Evolutionary conservation across 495 filamentous ascomycete genomes (phyloP), one percentile per base, ranked within the genome.

Genomic region (Aspergillus wentii): DNA sequence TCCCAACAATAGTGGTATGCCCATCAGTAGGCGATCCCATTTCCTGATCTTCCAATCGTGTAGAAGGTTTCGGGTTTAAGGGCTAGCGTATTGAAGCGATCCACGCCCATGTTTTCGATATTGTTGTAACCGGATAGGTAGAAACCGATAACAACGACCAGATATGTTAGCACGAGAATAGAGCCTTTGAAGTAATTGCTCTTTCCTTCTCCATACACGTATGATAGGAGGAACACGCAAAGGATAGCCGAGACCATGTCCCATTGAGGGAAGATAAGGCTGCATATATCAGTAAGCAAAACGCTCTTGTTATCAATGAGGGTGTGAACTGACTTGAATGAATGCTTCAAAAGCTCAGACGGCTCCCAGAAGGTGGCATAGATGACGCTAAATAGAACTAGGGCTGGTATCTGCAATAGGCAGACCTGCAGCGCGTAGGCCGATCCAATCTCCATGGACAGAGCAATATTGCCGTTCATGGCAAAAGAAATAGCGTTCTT

Each of bases 401-500:
- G 71, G 17, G 87, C 87, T 0, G 92, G 92, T 16, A 97, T 89
- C 56, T 99, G 92, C 18, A 99, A 72, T n/a, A 99, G 77, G 61
- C 88, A 95, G 40, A 99, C 92, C 60, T 99, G 92, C 26, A 99
- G 72, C 5, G 94, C 94, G 49, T 99, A 99, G 21, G 91, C 91
- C 1, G 88, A 95, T 46, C 92, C 92, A 46, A 99, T 97, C 57
- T 99, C 92, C 94, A 99, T 97, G 28, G 88, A 94, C 17, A 99
- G 72, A 0, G 92, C 92, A 54, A 99, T 97, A 62, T 99, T 99
- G n/a, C 92, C 92, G 51, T 99, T 97, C 94, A 99, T 99, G 29
- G 92, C 92, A 60, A 99, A 99, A 2, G 89, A 95, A 40, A 99
- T 97, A 54, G 94, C 92, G 57, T 99, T 99, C 86, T 92, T 52